A percentile compares a stretch with the other conserved stretches of the same genome.
Evolutionary conservation across 768 basidiomycete species (phyloP).

Genomic region (Sarcomyxa edulis): DNA sequence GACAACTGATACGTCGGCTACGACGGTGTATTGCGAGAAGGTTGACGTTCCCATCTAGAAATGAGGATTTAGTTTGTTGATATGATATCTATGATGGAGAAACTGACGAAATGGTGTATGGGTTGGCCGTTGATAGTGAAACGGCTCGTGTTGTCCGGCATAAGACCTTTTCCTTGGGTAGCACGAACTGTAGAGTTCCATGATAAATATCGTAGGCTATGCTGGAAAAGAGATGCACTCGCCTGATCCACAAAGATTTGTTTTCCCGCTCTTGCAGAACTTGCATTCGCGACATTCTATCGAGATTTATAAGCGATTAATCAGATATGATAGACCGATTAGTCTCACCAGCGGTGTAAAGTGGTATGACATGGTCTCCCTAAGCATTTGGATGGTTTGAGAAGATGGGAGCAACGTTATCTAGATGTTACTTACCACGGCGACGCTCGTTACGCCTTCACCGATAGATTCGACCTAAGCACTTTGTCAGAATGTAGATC

Average conservation of each 20-base stretch:
- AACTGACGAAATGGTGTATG: conserved; percentile 85
- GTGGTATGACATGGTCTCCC: conserved; percentile 96
- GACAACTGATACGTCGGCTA: conserved; percentile 95
- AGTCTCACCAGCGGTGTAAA: conserved; percentile 84
- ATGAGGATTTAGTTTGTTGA: conserved; percentile 1
- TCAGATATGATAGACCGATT: background rate
- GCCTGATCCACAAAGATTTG: conserved; percentile 97
- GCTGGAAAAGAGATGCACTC: conserved; percentile 3
- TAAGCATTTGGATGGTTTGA: background rate
- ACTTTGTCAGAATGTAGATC: conserved; percentile 9
- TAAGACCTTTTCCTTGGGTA: conserved; percentile 90
- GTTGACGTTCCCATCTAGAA: conserved; percentile 95
- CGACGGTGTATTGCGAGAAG: conserved; percentile 99
- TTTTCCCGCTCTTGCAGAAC: conserved; percentile 98
- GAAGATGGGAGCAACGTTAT: background rate
- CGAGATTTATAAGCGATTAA: background rate
- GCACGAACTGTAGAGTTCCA: conserved; percentile 58
- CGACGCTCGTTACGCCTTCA: conserved; percentile 78
- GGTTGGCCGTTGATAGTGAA: conserved; percentile 88
- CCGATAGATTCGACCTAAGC: conserved; percentile 93
- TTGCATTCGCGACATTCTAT: conserved; percentile 94
- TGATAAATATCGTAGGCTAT: background rate
- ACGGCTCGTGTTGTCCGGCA: conserved; percentile 86
- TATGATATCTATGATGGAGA: background rate
- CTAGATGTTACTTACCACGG: conserved; percentile 29